Evolutionary conservation across 805 yeast species (phyloP), one percentile per base, ranked within the genome.

Genomic region (Teunomyces stri): DNA sequence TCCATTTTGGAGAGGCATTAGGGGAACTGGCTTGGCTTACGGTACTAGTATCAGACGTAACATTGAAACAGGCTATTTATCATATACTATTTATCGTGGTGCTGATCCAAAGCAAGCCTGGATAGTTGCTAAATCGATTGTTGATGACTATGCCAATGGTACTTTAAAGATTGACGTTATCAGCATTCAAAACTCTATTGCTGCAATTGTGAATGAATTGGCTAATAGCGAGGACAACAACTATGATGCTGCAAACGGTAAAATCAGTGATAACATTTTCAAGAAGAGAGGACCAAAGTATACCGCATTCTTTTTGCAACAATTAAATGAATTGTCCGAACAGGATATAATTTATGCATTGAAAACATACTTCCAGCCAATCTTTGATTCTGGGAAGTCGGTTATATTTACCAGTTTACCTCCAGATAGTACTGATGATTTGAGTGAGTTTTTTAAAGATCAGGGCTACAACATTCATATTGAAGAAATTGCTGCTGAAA

Each of bases 21-120:
- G 99, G 67, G 99, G 99, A 35, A 78, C 90, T 1, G 99, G 99
- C 2, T 71, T 88, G 37, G 97, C 97, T 0, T 94, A 94, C 64
- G 97, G 97, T 33, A 94, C 92, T 1, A 74, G 71, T 46, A 73
- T 89, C 55, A 60, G 74, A 38, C 74, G 80, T 42, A 76, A 78
- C 51, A 60, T 79, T 10, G 96, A 89, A 54, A 68, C 79, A 35
- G 92, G 95, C 3, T 79, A 76, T 45, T 65, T 92, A 51, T 73
- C 75, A 4, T 88, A 84, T 57, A 76, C 74, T 40, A 76, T 92
- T 15, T 87, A 88, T 58, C 78, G 97, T 51, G 96, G 95, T 11
- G 80, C 96, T 1, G 97, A 94, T 64, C 81, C 87, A 1, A 72
- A 79, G 45, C 80, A 82, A 51, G 85, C 86, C 5, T 79, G 79